A percentile compares a stretch with the other conserved stretches of the same genome.
Evolutionary conservation across 2,329 filamentous ascomycete species (phyloP).

Genomic region (Seiridium unicorne): DNA sequence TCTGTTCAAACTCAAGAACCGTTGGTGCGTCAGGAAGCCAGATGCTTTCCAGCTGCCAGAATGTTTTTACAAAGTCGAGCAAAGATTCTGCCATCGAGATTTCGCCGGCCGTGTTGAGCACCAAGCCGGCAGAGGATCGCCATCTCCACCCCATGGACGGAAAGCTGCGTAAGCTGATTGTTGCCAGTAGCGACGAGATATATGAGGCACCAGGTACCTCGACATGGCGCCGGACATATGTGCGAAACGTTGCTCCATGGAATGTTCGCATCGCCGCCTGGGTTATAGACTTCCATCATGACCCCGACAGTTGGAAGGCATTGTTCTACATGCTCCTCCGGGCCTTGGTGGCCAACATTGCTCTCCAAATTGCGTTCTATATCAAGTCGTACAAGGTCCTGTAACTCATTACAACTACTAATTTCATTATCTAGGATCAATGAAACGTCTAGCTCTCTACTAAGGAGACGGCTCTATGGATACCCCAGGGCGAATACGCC

Average conservation of each 20-base stretch:
- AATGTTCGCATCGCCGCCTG: conserved; percentile 15
- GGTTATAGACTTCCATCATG: conserved; percentile 13
- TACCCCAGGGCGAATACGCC: conserved; percentile 11
- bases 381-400: neutral
- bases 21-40: neutral
- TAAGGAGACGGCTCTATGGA: neutral
- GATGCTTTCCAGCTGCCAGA: neutral
- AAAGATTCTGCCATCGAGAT: conserved; percentile 15
- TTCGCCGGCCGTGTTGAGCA: conserved; percentile 12
- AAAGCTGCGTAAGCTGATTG: conserved; percentile 14
- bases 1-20: no score
- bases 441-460: neutral
- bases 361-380: conserved; percentile 8
- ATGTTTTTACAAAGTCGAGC: neutral
- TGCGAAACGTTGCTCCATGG: conserved; percentile 11
- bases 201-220: conserved; percentile 5
- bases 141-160: conserved; percentile 16
- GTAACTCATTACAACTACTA: neutral
- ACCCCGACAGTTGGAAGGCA: conserved; percentile 11
- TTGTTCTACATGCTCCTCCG: conserved; percentile 8
- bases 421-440: no score
- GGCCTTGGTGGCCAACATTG: conserved; percentile 9
- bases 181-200: conserved; percentile 14
- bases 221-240: conserved; percentile 17
- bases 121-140: conserved; percentile 10